Percentiles rank a stretch among this genome's conserved stretches.
These are phyloP conservation scores for Recurvomyces mirabilis DNA, from an alignment of 495 filamentous ascomycete species.

Conservation along the genomic window DNA sequence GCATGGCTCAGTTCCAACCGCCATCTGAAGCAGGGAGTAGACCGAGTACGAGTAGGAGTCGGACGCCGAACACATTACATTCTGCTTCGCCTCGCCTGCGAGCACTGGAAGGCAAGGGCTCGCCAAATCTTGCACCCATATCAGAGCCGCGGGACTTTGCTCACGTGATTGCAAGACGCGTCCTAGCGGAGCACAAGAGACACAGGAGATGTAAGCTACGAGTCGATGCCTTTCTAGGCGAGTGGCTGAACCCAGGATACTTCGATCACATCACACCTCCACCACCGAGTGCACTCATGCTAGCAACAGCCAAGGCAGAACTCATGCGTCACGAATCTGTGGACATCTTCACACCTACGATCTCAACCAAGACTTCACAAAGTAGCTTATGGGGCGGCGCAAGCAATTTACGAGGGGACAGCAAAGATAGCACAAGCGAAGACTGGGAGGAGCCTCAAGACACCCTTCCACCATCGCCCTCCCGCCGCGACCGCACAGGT, in stretches of 20 bases:
- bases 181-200: slow-evolving; percentile 10
- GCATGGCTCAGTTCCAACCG: slow-evolving; percentile 58
- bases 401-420: background rate
- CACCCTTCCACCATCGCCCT: slow-evolving; percentile 14
- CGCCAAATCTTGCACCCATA: slow-evolving; percentile 17
- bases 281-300: slow-evolving; percentile 73
- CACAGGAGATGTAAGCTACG: slow-evolving; percentile 52
- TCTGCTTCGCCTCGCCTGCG: slow-evolving; percentile 19
- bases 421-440: slow-evolving; percentile 24
- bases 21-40: slow-evolving; percentile 9
- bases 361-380: slow-evolving; percentile 4
- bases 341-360: slow-evolving; percentile 16
- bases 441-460: slow-evolving; percentile 24
- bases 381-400: slow-evolving; percentile 13
- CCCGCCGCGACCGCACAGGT: slow-evolving; percentile 33
- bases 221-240: slow-evolving; percentile 84
- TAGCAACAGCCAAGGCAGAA: slow-evolving; percentile 76
- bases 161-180: slow-evolving; percentile 8
- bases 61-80: slow-evolving; percentile 5
- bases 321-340: slow-evolving; percentile 39
- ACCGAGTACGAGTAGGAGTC: background rate
- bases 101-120: slow-evolving; percentile 4
- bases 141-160: slow-evolving; percentile 16
- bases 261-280: slow-evolving; percentile 86
- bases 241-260: slow-evolving; percentile 90